These are phyloP conservation scores for Blastobotrys ciferrii DNA, from an alignment of 1,139 yeast genomes.

Conservation along the genomic window DNA sequence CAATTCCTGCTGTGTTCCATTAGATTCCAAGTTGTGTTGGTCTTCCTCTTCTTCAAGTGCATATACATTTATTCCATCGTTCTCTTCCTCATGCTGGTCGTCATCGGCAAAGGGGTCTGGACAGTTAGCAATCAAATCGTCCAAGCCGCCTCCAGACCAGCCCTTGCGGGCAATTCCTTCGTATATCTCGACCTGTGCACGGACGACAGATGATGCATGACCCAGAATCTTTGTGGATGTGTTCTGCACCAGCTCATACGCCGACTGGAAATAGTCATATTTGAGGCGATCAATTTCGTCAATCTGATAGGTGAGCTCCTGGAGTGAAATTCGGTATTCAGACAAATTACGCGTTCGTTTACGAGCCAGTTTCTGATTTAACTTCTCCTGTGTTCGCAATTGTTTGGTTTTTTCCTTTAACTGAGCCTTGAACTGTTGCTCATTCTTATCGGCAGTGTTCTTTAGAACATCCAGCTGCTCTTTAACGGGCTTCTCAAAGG, in stretches of 20 bases:
- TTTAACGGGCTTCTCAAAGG: constrained; percentile 57
- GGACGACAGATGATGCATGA: constrained; percentile 61
- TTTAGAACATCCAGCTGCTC: constrained; percentile 27
- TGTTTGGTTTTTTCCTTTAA: constrained; percentile 54
- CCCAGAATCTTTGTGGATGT: constrained; percentile 54
- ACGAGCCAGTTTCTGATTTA: constrained; percentile 54
- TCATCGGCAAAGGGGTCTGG: constrained; percentile 42
- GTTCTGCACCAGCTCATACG: constrained; percentile 59
- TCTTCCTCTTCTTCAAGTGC: constrained; percentile 47
- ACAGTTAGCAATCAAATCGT: constrained; percentile 51
- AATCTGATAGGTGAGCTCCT: constrained; percentile 66
- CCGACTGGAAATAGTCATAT: constrained; percentile 64
- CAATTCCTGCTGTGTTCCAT: neutral
- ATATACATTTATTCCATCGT: too few relatives aligned
- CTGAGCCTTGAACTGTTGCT: constrained; percentile 52
- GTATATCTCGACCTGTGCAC: constrained; percentile 78
- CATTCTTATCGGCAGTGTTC: constrained; percentile 40
- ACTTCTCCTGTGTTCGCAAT: constrained; percentile 55
- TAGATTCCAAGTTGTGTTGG: neutral
- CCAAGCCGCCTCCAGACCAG: constrained; percentile 84
- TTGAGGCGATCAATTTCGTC: constrained; percentile 77
- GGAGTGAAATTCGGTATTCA: constrained; percentile 61
- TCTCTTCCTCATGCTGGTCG: constrained; percentile 33
- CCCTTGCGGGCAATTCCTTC: constrained; percentile 83
- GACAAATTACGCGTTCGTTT: constrained; percentile 48